Conservation (phyloP, 1,284 basidiomycete genomes). For the Apiotrichum brassicae region DNA sequence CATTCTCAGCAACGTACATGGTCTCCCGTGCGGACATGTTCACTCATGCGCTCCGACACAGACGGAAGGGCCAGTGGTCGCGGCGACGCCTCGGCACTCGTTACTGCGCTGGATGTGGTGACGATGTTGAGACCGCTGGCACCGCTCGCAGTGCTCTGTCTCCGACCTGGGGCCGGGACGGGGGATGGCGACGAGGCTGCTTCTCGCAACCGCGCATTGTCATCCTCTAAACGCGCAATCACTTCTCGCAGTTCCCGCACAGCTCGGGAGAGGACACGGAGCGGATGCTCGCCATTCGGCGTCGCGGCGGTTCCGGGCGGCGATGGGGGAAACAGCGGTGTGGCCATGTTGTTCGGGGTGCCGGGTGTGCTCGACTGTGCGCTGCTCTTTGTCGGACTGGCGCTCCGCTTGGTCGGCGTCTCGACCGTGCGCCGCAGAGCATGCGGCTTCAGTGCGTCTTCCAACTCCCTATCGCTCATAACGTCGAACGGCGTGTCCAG, state of each 20-base stretch:
- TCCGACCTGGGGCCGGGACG: background rate
- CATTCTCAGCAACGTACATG: background rate
- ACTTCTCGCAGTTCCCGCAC: slow-evolving; percentile 35
- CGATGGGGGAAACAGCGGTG: slow-evolving; percentile 38
- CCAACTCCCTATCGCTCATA: slow-evolving; percentile 33
- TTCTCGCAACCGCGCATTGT: slow-evolving; percentile 27
- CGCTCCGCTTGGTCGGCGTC: background rate
- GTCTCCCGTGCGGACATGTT: background rate
- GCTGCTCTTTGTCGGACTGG: background rate
- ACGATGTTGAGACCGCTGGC: background rate
- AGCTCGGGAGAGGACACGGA: slow-evolving; percentile 31
- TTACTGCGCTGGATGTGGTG: background rate
- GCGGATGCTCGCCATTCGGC: slow-evolving; percentile 22
- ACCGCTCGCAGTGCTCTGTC: background rate
- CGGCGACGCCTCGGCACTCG: background rate
- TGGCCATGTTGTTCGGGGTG: background rate
- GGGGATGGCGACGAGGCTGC: background rate
- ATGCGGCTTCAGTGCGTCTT: slow-evolving; percentile 14
- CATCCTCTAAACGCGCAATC: slow-evolving; percentile 26
- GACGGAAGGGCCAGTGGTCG: background rate
- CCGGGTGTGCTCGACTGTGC: background rate
- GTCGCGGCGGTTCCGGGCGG: slow-evolving; percentile 20
- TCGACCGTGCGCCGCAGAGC: too few relatives aligned
- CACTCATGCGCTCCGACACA: background rate
- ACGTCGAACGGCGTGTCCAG: slow-evolving; percentile 36